These are phyloP conservation scores for Hypoxylon fragiforme DNA, from an alignment of 495 filamentous ascomycete genomes.

Conservation along the genomic window DNA sequence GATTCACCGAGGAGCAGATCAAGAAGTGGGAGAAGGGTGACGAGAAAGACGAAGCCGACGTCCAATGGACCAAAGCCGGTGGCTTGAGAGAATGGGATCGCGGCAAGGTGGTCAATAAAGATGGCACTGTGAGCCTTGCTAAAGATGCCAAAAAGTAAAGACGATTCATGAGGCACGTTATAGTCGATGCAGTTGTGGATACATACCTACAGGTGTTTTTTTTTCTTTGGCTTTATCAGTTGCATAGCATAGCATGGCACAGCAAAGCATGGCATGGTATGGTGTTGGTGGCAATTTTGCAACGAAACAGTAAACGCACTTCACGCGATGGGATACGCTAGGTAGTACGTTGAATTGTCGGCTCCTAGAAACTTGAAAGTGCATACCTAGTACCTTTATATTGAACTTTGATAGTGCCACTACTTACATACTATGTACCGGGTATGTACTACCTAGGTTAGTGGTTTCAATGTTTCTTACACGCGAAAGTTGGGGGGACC, in stretches of 20 bases:
- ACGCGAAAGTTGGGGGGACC: too few species aligned
- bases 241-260: conserved; percentile 8
- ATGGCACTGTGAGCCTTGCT: conserved; percentile 44
- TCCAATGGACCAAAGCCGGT: conserved; percentile 77
- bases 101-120: conserved; percentile 72
- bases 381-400: too few species aligned
- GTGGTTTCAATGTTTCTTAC: too few species aligned
- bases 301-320: not conserved
- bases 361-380: too few species aligned
- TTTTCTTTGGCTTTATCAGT: too few species aligned
- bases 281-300: conserved; percentile 7
- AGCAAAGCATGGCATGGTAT: conserved; percentile 6
- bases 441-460: not conserved
- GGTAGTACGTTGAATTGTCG: too few species aligned
- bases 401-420: too few species aligned
- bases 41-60: conserved; percentile 66
- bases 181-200: not conserved
- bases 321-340: not conserved
- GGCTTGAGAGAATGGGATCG: conserved; percentile 90
- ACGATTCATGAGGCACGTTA: not conserved
- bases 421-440: too few species aligned
- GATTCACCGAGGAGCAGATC: conserved; percentile 77
- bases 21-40: conserved; percentile 75
- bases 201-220: not conserved
- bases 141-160: not conserved